Evolutionary conservation across 345 rosid genomes (phyloP).

Genomic region (Linum trigynum): DNA sequence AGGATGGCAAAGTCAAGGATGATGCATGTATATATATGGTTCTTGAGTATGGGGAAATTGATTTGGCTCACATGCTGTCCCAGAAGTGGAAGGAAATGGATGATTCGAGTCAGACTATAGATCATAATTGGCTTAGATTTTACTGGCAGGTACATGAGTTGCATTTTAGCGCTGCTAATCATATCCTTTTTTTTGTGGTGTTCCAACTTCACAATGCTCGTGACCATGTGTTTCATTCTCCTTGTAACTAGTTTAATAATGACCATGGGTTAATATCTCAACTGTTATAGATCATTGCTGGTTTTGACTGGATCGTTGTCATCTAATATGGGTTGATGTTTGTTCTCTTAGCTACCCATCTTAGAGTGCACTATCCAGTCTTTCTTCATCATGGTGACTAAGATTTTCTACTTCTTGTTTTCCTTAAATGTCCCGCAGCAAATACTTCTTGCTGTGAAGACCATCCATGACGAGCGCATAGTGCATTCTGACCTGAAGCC

Average conservation of each 20-base stretch:
- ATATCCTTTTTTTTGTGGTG: background rate
- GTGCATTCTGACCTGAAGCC: conserved; percentile 99
- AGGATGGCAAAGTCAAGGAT: conserved; percentile 83
- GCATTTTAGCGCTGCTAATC: conserved; percentile 11
- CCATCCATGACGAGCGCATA: conserved; percentile 93
- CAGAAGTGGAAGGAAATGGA: conserved; percentile 91
- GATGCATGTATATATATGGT: conserved; percentile 96
- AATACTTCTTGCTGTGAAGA: conserved; percentile 93
- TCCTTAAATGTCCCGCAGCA: conserved; percentile 49
- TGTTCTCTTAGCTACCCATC: background rate
- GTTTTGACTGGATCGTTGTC: no score
- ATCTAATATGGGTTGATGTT: background rate
- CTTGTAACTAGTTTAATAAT: background rate
- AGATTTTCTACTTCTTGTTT: background rate
- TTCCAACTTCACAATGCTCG: background rate
- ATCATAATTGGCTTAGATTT: conserved; percentile 97
- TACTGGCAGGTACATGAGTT: conserved; percentile 85
- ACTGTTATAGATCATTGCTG: no score
- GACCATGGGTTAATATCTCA: no score
- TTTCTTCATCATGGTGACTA: background rate
- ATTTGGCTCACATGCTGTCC: conserved; percentile 94
- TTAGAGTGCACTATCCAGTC: background rate
- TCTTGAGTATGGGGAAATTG: conserved; percentile 94
- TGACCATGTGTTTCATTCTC: background rate
- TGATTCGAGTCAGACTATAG: conserved; percentile 50